Conservation (phyloP, 1,284 basidiomycete species). For the Microstroma glucosiphilum region DNA sequence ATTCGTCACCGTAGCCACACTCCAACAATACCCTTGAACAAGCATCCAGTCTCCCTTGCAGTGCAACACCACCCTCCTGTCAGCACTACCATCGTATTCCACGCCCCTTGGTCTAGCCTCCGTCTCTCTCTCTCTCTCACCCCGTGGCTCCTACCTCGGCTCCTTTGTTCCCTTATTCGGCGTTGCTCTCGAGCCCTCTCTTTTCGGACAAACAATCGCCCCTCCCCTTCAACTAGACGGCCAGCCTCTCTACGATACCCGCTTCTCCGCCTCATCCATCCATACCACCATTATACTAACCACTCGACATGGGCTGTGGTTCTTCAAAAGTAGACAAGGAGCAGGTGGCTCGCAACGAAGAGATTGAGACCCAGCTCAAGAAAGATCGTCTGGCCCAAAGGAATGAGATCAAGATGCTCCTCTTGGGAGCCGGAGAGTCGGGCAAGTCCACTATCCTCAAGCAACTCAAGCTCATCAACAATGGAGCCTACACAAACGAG, state of each 20-base stretch:
- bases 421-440: slow-evolving; percentile 49
- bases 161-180: neutral
- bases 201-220: no score
- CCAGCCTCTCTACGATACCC: no score
- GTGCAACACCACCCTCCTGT: neutral
- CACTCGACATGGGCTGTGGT: slow-evolving; percentile 13
- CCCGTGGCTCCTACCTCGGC: no score
- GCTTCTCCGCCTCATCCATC: neutral
- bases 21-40: no score
- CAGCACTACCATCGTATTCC: no score
- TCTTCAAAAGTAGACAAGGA: slow-evolving; percentile 42
- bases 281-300: slow-evolving; percentile 1
- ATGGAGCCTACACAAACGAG: slow-evolving; percentile 71
- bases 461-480: slow-evolving; percentile 49
- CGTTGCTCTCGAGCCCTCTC: no score
- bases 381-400: slow-evolving; percentile 82
- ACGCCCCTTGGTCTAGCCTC: neutral
- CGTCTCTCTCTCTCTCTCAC: neutral
- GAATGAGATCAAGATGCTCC: slow-evolving; percentile 71
- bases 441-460: slow-evolving; percentile 51
- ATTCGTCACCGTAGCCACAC: no score
- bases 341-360: slow-evolving; percentile 62
- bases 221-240: no score
- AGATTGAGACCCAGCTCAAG: slow-evolving; percentile 92
- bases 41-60: neutral